Base-by-base conservation (phyloP, 768 basidiomycete species). In the Mycena rosella region DNA sequence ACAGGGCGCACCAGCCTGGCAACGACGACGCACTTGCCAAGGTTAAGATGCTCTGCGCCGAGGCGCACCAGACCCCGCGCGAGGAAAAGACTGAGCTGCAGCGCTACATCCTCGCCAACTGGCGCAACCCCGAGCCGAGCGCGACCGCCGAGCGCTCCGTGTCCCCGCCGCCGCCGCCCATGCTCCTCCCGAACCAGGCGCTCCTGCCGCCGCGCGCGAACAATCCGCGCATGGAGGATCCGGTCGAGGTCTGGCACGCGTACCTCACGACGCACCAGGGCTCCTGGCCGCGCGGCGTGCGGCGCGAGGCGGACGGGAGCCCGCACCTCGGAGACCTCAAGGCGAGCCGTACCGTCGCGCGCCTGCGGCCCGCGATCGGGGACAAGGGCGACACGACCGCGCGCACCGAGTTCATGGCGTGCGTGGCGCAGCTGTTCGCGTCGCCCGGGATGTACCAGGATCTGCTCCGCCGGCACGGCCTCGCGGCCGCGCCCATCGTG, bases 281-380 rank as follows among this genome's bases (percentile, higher is more conserved):
- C 57, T 85, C 84, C 0, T 86, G 84, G 77, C 85, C 85, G 11
- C 82, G 82, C 60, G 85, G 85, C 57, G 84, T 86, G 63, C 79
- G 85, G 56, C 79, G 78, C 30, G 81, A 82, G 68, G 60, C 74
- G 14, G 75, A 76, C 62, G 78, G 79, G 17, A 76, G 74, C 24
- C 85, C 85, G 0, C 72, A 74, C 70, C 75, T 84, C 44, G 73
- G 78, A 8, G 85, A 86, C 71, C 80, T 86, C 73, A 80, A 77
- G 58, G 85, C 85, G 2, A 85, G 83, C 72, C 81, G 85, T 34
- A 80, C 74, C n/a, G 81, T 86, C 20, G 85, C 85, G 10, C 83
- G 83, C n/a, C 82, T 86, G 29, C 80, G 84, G 42, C 85, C 85
- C 2, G 64, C 77, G 15, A 75, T 80, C 30, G 74, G 78, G 60